Evolutionary conservation across 2,329 filamentous ascomycete genomes (phyloP), one percentile per base, ranked within the genome.

Genomic region (Ilyonectria robusta): DNA sequence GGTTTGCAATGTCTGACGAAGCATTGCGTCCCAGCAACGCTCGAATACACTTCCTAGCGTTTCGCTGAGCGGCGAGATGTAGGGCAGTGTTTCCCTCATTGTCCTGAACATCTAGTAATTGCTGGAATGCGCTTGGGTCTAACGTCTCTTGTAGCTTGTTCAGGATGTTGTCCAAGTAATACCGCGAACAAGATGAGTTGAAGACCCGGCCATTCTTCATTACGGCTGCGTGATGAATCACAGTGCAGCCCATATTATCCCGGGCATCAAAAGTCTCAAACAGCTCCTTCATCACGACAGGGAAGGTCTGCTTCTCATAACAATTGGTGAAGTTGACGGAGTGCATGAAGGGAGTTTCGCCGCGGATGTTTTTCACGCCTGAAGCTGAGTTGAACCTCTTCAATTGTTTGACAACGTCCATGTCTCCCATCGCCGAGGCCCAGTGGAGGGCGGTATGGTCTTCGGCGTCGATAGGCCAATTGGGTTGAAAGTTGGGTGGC

Each of bases 261-360:
- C 92, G 88, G 66, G 90, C 89, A 59, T 92, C 91, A 44, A 97
- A 90, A 0, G 95, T 98, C 42, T 92, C 89, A 58, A 95, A 90
- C 4, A 99, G 87, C 70, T 97, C 90, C 71, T 93, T 92, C 74
- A 97, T 90, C 62, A 99, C 91, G 23, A 88, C 88, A 0, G 94
- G 93, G 82, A 98, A 98, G 1, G 94, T 95, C 72, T 94, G 90
- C 82, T 96, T 97, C 79, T 98, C 96, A 79, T 92, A 96, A 79
- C 96, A 97, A 80, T 99, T 99, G 51, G 95, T 98, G 80, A 98
- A 99, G 78, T 97, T 89, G 62, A 98, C 95, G 6, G 94, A 93
- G 48, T 95, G 92, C 89, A 99, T 98, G 40, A 99, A 88, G 0
- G 96, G 95, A 0, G 96, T 98, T 81, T 98, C 95, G 64, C 92